Percentiles rank a stretch among this genome's conserved stretches.
These are phyloP conservation scores for Cercospora sp. DNA, from an alignment of 2,329 filamentous ascomycete species.

Conservation along the genomic window DNA sequence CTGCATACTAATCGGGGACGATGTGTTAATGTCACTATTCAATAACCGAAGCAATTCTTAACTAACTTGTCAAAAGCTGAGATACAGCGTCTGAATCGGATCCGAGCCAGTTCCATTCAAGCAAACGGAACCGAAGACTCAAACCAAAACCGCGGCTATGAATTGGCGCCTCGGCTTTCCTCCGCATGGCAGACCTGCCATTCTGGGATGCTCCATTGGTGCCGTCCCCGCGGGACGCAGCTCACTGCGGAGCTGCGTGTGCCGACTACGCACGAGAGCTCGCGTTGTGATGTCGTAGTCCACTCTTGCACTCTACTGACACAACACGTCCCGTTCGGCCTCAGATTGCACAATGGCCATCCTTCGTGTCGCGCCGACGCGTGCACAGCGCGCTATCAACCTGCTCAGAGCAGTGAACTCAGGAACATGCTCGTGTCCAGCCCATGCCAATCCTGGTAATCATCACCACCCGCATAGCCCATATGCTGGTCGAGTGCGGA, in stretches of 20 bases:
- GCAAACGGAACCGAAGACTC: background rate
- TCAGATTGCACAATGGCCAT: slow-evolving; percentile 36
- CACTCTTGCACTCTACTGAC: background rate
- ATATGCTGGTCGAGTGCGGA: slow-evolving; percentile 54
- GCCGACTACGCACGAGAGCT: background rate
- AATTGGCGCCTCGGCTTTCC: slow-evolving; percentile 6
- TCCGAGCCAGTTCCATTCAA: background rate
- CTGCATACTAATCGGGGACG: background rate
- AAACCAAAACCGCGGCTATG: background rate
- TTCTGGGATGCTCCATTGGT: background rate
- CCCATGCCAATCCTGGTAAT: slow-evolving; percentile 83
- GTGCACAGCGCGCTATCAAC: slow-evolving; percentile 63
- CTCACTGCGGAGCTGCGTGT: slow-evolving; percentile 1
- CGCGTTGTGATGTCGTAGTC: slow-evolving; percentile 6
- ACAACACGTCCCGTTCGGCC: background rate
- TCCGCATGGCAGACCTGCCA: slow-evolving; percentile 1
- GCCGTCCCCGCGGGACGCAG: background rate
- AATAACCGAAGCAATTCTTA: background rate
- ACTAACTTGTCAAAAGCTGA: background rate
- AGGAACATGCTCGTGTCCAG: slow-evolving; percentile 81
- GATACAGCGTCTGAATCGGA: background rate
- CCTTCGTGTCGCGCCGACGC: slow-evolving; percentile 46
- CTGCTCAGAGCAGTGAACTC: slow-evolving; percentile 86
- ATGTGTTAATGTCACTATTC: background rate
- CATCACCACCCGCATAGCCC: slow-evolving; percentile 55